phyloP scores from a whole-genome alignment of 2,329 filamentous ascomycete genomes.

The Aspergillus ochraceoroseus region DNA sequence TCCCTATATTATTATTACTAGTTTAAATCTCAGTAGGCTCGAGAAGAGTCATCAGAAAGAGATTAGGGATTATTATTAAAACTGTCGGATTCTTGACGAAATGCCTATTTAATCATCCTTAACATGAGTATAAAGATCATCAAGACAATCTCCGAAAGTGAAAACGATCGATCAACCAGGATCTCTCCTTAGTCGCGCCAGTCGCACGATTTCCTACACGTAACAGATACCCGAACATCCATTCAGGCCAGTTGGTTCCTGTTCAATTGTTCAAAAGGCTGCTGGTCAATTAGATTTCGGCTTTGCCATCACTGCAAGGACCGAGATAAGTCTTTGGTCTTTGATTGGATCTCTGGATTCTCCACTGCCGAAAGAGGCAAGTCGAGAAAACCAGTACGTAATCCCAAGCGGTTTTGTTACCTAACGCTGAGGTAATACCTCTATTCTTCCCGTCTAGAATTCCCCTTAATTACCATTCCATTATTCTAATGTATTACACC shows the following conservation, averaged over 20 bases:
- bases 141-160: constrained; percentile 17
- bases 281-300: background rate
- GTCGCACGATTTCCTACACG: constrained; percentile 25
- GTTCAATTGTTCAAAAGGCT: constrained; percentile 5
- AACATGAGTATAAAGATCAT: too few relatives aligned
- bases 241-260: constrained; percentile 10
- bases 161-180: constrained; percentile 14
- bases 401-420: constrained; percentile 11
- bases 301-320: constrained; percentile 1
- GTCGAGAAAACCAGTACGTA: too few relatives aligned
- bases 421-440: constrained; percentile 12
- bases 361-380: constrained; percentile 19
- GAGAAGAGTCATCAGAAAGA: too few relatives aligned
- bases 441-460: background rate
- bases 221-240: constrained; percentile 24
- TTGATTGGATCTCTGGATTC: constrained; percentile 30
- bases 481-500: background rate
- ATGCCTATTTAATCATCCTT: too few relatives aligned
- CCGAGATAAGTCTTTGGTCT: constrained; percentile 28
- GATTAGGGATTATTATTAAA: too few relatives aligned
- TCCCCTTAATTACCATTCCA: background rate
- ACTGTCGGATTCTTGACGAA: too few relatives aligned
- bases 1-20: too few relatives aligned
- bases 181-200: constrained; percentile 16
- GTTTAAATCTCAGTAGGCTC: too few relatives aligned